phyloP scores from a whole-genome alignment of 441 rosid species.

The Populus hybrid region DNA sequence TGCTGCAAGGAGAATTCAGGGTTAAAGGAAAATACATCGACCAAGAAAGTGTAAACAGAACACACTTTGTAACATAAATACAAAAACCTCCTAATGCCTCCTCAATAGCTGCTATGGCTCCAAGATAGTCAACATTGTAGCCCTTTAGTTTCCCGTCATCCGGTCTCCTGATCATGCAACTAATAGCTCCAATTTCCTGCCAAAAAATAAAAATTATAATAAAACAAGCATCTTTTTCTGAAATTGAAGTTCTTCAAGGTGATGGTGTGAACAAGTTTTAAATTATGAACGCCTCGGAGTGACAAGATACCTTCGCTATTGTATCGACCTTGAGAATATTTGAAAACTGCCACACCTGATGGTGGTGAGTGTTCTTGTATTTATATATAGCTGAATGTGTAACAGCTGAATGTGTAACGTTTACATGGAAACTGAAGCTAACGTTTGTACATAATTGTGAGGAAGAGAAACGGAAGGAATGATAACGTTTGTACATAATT shows the following conservation, averaged over 20 bases:
- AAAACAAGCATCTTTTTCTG: background rate
- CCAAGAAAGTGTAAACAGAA: background rate
- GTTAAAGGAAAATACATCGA: slow-evolving; percentile 6
- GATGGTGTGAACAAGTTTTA: background rate
- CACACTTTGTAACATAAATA: background rate
- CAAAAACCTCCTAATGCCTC: slow-evolving; percentile 55
- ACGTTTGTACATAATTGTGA: too few relatives aligned
- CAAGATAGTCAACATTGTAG: slow-evolving; percentile 56
- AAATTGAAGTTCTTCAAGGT: background rate
- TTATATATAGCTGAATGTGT: too few relatives aligned
- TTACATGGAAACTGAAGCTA: too few relatives aligned
- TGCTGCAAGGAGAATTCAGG: slow-evolving; percentile 13
- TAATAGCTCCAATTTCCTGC: slow-evolving; percentile 71
- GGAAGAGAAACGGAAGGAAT: too few relatives aligned
- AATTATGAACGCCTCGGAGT: background rate
- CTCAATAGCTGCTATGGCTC: slow-evolving; percentile 63
- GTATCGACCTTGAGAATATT: slow-evolving; percentile 33
- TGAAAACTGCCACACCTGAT: too few relatives aligned
- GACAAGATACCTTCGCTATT: slow-evolving; percentile 46
- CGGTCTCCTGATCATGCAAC: slow-evolving; percentile 42
- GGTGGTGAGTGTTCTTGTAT: too few relatives aligned
- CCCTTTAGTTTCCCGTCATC: slow-evolving; percentile 50
- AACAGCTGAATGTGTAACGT: too few relatives aligned
- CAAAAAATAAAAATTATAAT: slow-evolving; percentile 17
- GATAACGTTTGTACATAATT: too few relatives aligned